phyloP scores from a whole-genome alignment of 2,329 filamentous ascomycete genomes.

The Cladobotryum protrusum region DNA sequence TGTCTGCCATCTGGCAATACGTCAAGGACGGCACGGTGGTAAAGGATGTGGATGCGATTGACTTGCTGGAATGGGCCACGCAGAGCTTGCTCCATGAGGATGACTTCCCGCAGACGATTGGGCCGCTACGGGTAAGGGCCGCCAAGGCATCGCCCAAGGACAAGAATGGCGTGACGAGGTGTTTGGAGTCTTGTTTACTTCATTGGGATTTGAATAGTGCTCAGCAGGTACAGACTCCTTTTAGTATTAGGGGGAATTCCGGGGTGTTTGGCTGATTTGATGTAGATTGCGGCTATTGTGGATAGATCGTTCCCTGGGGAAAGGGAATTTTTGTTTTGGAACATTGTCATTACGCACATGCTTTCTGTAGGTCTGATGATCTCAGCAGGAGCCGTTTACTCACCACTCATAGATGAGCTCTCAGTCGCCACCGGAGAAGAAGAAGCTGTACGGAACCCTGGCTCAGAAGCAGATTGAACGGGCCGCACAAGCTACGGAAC shows the following conservation, averaged over 20 bases:
- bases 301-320: slow-evolving; percentile 47
- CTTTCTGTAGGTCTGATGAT: slow-evolving; percentile 40
- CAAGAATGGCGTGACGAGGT: slow-evolving; percentile 34
- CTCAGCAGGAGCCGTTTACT: not conserved
- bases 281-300: slow-evolving; percentile 47
- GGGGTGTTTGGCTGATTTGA: slow-evolving; percentile 11
- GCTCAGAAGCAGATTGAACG: slow-evolving; percentile 46
- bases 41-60: slow-evolving; percentile 45
- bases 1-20: slow-evolving; percentile 39
- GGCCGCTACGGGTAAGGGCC: slow-evolving; percentile 42
- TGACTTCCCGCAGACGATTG: slow-evolving; percentile 43
- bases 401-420: slow-evolving; percentile 34
- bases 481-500: slow-evolving; percentile 40
- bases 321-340: slow-evolving; percentile 46
- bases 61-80: slow-evolving; percentile 51
- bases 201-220: slow-evolving; percentile 51
- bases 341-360: slow-evolving; percentile 47
- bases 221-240: slow-evolving; percentile 40
- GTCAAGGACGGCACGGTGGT: slow-evolving; percentile 40
- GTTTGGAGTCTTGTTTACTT: slow-evolving; percentile 47
- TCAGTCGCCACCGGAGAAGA: slow-evolving; percentile 43
- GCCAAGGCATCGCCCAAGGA: slow-evolving; percentile 49
- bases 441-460: slow-evolving; percentile 45
- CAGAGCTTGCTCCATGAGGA: slow-evolving; percentile 30
- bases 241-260: not conserved